Evolutionary conservation across 2,329 filamentous ascomycete species (phyloP).

Genomic region (Ceratocystis eucalypticola): DNA sequence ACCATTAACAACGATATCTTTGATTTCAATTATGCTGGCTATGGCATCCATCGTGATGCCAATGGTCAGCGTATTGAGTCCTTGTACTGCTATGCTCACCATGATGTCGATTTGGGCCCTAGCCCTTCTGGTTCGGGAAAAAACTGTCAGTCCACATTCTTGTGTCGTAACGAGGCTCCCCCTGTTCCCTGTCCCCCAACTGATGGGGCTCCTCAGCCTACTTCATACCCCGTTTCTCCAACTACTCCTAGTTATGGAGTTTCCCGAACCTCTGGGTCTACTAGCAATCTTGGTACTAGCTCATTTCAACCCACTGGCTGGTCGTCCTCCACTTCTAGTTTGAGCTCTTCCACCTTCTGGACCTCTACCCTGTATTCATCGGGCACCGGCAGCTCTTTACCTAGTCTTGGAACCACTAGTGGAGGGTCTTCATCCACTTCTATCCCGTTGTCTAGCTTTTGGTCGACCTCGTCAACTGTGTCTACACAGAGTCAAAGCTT

Average conservation of each 20-base stretch:
- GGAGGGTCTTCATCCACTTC: neutral
- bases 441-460: neutral
- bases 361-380: neutral
- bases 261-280: neutral
- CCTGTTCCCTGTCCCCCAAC: slow-evolving; percentile 7
- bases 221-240: slow-evolving; percentile 4
- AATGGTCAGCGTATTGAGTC: slow-evolving; percentile 8
- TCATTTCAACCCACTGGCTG: neutral
- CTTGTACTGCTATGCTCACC: slow-evolving; percentile 11
- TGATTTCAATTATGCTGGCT: slow-evolving; percentile 14
- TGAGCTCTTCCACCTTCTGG: neutral
- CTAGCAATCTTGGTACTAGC: neutral
- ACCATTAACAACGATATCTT: slow-evolving; percentile 10
- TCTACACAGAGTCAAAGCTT: neutral
- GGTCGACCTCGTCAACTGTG: neutral
- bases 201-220: neutral
- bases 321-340: neutral
- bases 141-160: slow-evolving; percentile 9
- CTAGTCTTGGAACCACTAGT: neutral
- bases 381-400: neutral
- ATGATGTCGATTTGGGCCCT: neutral
- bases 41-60: slow-evolving; percentile 2
- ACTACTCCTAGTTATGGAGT: neutral
- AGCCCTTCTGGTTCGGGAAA: neutral
- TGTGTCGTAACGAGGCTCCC: slow-evolving; percentile 9